phyloP scores from a whole-genome alignment of 2,329 filamentous ascomycete species.

The Chalaropsis thielavioides region DNA sequence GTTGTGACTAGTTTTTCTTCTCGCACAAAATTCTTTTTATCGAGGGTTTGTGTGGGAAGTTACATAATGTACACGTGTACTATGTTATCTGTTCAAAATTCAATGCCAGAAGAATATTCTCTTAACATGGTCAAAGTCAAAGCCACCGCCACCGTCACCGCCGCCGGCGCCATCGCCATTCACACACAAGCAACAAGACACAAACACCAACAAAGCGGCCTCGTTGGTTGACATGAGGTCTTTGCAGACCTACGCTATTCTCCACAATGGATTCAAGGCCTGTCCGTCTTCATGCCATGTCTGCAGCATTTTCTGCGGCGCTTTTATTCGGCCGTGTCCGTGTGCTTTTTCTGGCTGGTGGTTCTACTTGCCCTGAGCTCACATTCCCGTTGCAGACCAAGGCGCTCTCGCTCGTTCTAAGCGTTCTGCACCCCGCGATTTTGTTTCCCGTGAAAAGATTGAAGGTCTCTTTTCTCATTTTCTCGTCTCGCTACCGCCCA shows the following conservation, averaged over 20 bases:
- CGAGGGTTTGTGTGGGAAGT: not conserved
- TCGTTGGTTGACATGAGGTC: not conserved
- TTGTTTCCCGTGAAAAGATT: not conserved
- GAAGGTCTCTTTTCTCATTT: not conserved
- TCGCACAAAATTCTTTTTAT: too few species aligned
- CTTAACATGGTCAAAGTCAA: too few species aligned
- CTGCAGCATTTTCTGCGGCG: not conserved
- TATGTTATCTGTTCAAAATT: not conserved
- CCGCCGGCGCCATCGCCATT: not conserved
- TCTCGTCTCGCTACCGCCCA: not conserved
- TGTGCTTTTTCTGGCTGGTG: not conserved
- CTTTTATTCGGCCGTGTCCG: slow-evolving; percentile 4
- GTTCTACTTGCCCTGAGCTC: not conserved
- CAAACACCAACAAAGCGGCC: not conserved
- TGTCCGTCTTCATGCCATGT: slow-evolving; percentile 4
- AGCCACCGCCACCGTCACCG: not conserved
- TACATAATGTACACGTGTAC: not conserved
- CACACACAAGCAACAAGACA: not conserved
- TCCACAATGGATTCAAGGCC: not conserved
- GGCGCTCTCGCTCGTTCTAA: not conserved
- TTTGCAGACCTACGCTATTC: not conserved
- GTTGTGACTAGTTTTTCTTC: too few species aligned
- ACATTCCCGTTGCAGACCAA: not conserved
- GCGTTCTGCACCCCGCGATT: not conserved
- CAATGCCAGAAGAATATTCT: not conserved